These are phyloP conservation scores for Rhizopogon vinicolor DNA, from an alignment of 768 basidiomycete species.

Conservation along the genomic window DNA sequence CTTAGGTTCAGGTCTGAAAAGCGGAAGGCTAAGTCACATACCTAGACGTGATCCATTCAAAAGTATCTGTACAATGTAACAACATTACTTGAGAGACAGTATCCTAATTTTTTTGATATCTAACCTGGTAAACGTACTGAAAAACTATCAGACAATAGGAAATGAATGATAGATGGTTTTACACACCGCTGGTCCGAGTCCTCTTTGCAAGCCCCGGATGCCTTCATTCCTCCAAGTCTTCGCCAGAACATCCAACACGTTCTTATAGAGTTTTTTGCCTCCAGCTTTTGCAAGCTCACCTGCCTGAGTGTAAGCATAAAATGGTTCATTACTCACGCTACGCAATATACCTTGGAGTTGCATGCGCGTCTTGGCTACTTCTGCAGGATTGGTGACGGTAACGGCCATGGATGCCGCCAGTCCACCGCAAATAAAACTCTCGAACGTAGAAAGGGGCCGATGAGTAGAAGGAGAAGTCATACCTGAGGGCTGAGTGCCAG, in stretches of 20 bases:
- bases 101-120: constrained; percentile 12
- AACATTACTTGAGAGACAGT: too few species aligned
- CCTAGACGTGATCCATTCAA: constrained; percentile 90
- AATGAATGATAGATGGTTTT: constrained; percentile 3
- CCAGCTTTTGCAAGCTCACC: constrained; percentile 80
- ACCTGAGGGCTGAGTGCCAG: not conserved
- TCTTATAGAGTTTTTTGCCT: constrained; percentile 75
- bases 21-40: constrained; percentile 19
- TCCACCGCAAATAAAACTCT: constrained; percentile 87
- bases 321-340: not conserved
- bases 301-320: not conserved
- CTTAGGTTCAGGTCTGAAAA: constrained; percentile 6
- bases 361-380: constrained; percentile 84
- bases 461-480: not conserved
- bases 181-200: constrained; percentile 82
- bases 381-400: constrained; percentile 74
- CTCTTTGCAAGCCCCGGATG: constrained; percentile 87
- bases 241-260: constrained; percentile 74
- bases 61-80: constrained; percentile 53
- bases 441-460: constrained; percentile 55
- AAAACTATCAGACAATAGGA: constrained; percentile 6
- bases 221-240: constrained; percentile 93
- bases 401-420: constrained; percentile 91
- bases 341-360: constrained; percentile 66
- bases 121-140: constrained; percentile 89